These are phyloP conservation scores for Hypoxylon sp. DNA, from an alignment of 2,329 filamentous ascomycete species.

Conservation along the genomic window DNA sequence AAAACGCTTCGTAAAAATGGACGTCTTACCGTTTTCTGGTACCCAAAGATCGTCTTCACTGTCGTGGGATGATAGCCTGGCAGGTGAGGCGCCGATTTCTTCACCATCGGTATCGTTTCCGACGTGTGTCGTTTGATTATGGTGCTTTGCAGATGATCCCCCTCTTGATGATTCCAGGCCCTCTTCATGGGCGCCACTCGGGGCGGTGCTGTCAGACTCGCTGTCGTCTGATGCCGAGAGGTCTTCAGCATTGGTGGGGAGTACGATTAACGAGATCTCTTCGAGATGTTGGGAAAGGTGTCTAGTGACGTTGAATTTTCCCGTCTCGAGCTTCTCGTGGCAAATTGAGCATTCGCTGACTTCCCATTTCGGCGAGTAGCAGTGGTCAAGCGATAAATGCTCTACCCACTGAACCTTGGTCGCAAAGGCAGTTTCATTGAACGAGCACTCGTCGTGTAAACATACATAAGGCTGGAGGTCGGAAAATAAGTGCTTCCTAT, in stretches of 20 bases:
- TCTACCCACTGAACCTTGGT: not conserved
- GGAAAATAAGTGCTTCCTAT: not conserved
- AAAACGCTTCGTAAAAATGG: no score
- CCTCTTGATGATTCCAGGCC: not conserved
- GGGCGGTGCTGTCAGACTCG: not conserved
- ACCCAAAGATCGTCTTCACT: no score
- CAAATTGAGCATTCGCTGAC: not conserved
- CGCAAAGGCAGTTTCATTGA: not conserved
- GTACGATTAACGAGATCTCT: constrained; percentile 6
- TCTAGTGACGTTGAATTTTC: not conserved
- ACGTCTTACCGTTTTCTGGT: no score
- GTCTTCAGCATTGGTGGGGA: constrained; percentile 1
- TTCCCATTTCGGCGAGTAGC: not conserved
- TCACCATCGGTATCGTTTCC: not conserved
- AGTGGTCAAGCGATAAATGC: not conserved
- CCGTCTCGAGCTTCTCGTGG: not conserved
- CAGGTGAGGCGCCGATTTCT: no score
- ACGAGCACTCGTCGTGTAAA: not conserved
- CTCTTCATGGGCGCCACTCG: not conserved
- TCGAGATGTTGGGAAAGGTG: constrained; percentile 7
- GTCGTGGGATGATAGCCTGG: no score
- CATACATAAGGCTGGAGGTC: not conserved
- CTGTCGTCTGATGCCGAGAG: not conserved
- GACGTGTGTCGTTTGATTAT: not conserved
- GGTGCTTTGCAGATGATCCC: not conserved